Conservation (phyloP, 495 filamentous ascomycete species). For the Neohortaea acidophila region DNA sequence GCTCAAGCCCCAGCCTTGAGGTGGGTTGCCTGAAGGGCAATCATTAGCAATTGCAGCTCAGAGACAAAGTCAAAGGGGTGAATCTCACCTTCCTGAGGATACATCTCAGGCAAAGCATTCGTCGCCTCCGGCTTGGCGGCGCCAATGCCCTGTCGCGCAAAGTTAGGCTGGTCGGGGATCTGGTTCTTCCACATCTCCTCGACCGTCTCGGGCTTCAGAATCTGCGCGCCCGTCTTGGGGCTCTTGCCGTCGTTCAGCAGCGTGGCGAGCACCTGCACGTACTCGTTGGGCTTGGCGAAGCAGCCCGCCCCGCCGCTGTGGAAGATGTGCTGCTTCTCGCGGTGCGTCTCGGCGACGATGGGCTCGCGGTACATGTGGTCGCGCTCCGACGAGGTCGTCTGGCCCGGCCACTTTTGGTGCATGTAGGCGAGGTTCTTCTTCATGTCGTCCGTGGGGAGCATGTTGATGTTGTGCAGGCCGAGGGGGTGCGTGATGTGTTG, state of each 20-base stretch:
- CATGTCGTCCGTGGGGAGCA: conserved; percentile 41
- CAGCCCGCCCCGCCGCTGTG: conserved; percentile 42
- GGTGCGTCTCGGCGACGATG: conserved; percentile 25
- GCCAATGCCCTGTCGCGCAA: conserved; percentile 30
- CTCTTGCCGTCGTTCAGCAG: conserved; percentile 26
- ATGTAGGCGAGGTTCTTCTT: conserved; percentile 34
- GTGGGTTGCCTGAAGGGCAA: conserved; percentile 24
- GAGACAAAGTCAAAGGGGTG: background rate
- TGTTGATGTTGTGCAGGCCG: conserved; percentile 35
- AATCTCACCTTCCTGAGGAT: conserved; percentile 29
- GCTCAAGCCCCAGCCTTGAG: conserved; percentile 46
- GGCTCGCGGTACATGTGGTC: conserved; percentile 37
- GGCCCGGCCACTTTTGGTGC: conserved; percentile 27
- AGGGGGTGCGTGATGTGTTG: conserved; percentile 43
- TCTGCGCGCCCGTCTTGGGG: conserved; percentile 31
- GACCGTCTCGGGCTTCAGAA: conserved; percentile 38
- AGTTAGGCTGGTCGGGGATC: conserved; percentile 39
- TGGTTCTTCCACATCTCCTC: conserved; percentile 47
- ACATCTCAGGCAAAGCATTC: conserved; percentile 32
- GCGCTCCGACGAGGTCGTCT: conserved; percentile 27
- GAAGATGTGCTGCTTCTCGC: conserved; percentile 29
- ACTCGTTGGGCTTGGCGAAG: conserved; percentile 40
- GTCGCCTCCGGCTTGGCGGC: conserved; percentile 38
- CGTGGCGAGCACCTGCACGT: conserved; percentile 28
- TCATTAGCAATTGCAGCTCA: background rate